These are phyloP conservation scores for Teunomyces barrocoloradensis DNA, from an alignment of 805 yeast species.

Conservation along the genomic window DNA sequence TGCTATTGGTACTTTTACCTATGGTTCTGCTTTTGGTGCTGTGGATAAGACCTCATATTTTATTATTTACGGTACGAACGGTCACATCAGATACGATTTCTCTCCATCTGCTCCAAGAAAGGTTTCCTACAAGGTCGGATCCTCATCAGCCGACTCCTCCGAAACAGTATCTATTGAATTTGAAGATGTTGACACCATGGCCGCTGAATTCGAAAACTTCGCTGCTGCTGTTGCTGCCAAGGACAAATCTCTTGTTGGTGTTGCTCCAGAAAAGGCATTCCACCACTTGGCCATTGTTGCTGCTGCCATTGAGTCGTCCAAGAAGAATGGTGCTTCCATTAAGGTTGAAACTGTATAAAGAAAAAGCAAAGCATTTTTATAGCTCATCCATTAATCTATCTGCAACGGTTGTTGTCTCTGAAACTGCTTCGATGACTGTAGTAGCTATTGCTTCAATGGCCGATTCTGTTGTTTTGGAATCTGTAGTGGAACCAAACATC, in stretches of 20 bases:
- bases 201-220: constrained; percentile 48
- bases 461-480: background rate
- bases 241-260: constrained; percentile 56
- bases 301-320: constrained; percentile 75
- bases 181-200: constrained; percentile 43
- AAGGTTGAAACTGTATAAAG: constrained; percentile 33
- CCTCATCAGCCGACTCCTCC: constrained; percentile 48
- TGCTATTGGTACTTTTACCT: constrained; percentile 78
- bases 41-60: constrained; percentile 66
- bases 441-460: background rate
- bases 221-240: constrained; percentile 57
- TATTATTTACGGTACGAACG: constrained; percentile 74
- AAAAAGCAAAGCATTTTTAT: background rate
- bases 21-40: constrained; percentile 85
- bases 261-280: constrained; percentile 77
- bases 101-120: constrained; percentile 44
- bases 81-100: constrained; percentile 68
- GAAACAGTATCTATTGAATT: constrained; percentile 39
- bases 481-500: constrained; percentile 5
- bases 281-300: constrained; percentile 91
- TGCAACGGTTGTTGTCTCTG: background rate
- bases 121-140: constrained; percentile 29
- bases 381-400: constrained; percentile 8
- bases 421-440: constrained; percentile 1
- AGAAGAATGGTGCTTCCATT: constrained; percentile 49